Conservation (phyloP, 73 alveolate genomes). For the Paramecium pentaurelia region DNA sequence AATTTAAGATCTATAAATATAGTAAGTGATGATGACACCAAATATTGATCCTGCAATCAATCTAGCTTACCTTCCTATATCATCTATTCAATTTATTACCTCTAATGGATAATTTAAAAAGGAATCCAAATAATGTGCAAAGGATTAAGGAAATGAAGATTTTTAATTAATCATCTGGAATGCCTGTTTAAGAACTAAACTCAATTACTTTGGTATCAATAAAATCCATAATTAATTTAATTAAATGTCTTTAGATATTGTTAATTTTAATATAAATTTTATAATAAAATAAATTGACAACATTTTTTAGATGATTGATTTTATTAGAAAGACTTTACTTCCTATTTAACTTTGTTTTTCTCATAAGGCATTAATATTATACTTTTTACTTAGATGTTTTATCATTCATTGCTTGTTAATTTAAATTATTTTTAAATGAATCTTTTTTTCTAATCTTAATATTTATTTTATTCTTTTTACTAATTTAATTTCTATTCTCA, state of each 20-base stretch:
- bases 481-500: too few relatives aligned
- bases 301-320: too few relatives aligned
- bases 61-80: not conserved
- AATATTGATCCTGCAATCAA: not conserved
- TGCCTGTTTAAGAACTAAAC: not conserved
- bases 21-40: constrained; percentile 43
- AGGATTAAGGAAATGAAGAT: not conserved
- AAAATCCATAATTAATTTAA: not conserved
- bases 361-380: too few relatives aligned
- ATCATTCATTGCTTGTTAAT: too few relatives aligned
- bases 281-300: too few relatives aligned
- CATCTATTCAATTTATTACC: not conserved
- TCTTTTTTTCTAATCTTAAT: too few relatives aligned
- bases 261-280: too few relatives aligned
- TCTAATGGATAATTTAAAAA: not conserved
- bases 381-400: too few relatives aligned
- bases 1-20: constrained; percentile 3
- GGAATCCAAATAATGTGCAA: constrained; percentile 1
- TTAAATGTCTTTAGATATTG: not conserved
- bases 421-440: too few relatives aligned
- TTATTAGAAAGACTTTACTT: too few relatives aligned
- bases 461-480: too few relatives aligned
- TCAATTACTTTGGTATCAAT: not conserved
- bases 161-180: constrained; percentile 48
- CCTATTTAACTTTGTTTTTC: too few relatives aligned